A percentile compares a stretch with the other conserved stretches of the same genome.
phyloP scores from a whole-genome alignment of 768 basidiomycete species.

The Calocera cornea region DNA sequence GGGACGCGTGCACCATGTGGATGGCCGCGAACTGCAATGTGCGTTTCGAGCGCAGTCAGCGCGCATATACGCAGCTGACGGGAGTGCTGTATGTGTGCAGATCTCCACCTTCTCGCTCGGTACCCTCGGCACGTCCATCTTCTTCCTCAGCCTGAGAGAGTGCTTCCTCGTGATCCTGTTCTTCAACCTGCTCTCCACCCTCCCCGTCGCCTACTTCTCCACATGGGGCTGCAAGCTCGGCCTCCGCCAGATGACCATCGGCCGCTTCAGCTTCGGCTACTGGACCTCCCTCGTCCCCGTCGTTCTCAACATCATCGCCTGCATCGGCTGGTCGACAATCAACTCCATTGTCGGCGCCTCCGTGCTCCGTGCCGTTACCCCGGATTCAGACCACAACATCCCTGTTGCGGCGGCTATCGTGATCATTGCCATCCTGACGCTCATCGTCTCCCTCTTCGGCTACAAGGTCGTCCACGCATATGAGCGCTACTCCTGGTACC shows the following conservation, averaged over 20 bases:
- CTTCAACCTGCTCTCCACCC: slow-evolving; percentile 27
- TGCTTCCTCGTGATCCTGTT: slow-evolving; percentile 30
- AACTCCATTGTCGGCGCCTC: slow-evolving; percentile 25
- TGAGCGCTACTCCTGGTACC: slow-evolving; percentile 33
- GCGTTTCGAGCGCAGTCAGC: not conserved
- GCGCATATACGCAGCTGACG: not conserved
- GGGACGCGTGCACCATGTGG: slow-evolving; percentile 20
- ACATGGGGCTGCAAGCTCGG: slow-evolving; percentile 30
- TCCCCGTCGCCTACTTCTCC: slow-evolving; percentile 27
- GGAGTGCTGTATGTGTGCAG: slow-evolving; percentile 1
- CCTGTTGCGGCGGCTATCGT: slow-evolving; percentile 32
- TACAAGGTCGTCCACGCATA: slow-evolving; percentile 31
- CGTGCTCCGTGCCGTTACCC: slow-evolving; percentile 17
- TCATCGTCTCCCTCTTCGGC: slow-evolving; percentile 30
- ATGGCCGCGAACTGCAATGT: slow-evolving; percentile 23
- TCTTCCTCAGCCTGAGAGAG: slow-evolving; percentile 28
- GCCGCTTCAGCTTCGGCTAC: slow-evolving; percentile 32
- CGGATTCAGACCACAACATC: slow-evolving; percentile 18
- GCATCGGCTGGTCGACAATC: slow-evolving; percentile 32
- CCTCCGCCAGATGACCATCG: slow-evolving; percentile 32
- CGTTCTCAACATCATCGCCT: slow-evolving; percentile 31
- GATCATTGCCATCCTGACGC: slow-evolving; percentile 32
- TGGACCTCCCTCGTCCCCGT: slow-evolving; percentile 21
- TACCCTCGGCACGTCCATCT: slow-evolving; percentile 26
- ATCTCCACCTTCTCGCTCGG: slow-evolving; percentile 30